phyloP scores from a whole-genome alignment of 2,329 filamentous ascomycete species.

The Nothophaeocryptopus gaeumannii region DNA sequence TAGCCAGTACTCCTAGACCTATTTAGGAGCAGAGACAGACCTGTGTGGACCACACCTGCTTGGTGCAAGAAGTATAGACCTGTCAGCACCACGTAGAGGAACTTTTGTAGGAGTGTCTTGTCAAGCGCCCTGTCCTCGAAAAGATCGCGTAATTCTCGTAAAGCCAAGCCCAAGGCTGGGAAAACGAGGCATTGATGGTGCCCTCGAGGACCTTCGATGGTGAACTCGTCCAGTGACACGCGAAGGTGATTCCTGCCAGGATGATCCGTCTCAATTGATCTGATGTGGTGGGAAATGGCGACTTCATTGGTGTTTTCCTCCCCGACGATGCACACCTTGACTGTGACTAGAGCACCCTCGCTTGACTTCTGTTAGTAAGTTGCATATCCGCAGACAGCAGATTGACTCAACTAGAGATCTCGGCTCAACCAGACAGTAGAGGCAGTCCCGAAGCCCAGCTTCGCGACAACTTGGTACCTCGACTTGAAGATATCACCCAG shows the following conservation, averaged over 20 bases:
- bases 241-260: no score
- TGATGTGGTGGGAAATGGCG: no score
- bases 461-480: constrained; percentile 41
- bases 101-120: constrained; percentile 17
- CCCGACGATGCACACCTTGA: no score
- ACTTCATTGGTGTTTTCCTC: no score
- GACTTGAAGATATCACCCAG: constrained; percentile 34
- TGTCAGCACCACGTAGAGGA: constrained; percentile 13
- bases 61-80: constrained; percentile 9
- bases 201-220: constrained; percentile 32
- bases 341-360: no score
- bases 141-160: no score
- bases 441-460: constrained; percentile 42
- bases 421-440: constrained; percentile 44
- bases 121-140: constrained; percentile 13
- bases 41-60: constrained; percentile 22
- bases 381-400: no score
- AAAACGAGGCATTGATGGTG: no score
- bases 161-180: no score
- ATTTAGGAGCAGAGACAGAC: no score
- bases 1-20: background rate
- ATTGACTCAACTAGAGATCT: constrained; percentile 27
- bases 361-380: no score
- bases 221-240: constrained; percentile 41
- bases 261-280: no score